Conservation (phyloP, 116 monocot species). For the Phalaenopsis hybrid region DNA sequence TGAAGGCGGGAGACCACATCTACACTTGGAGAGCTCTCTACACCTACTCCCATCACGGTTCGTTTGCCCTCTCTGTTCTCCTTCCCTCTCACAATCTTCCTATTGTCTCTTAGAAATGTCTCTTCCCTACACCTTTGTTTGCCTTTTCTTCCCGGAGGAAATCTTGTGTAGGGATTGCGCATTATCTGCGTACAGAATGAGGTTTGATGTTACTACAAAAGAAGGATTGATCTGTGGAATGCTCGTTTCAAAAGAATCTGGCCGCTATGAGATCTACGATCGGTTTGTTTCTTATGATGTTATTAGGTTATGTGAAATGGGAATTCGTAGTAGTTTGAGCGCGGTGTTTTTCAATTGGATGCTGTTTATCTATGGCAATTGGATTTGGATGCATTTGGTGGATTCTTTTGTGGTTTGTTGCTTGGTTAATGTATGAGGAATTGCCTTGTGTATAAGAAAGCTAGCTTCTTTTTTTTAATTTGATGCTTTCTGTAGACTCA, state of each 20-base stretch:
- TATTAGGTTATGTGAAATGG: neutral
- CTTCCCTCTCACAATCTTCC: neutral
- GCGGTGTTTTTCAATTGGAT: neutral
- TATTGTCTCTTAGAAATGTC: neutral
- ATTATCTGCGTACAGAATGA: neutral
- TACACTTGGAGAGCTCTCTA: slow-evolving; percentile 89
- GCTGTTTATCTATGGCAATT: neutral
- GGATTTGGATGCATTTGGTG: neutral
- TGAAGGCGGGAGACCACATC: slow-evolving; percentile 87
- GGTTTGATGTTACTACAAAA: neutral
- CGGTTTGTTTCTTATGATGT: neutral
- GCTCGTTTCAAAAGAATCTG: neutral
- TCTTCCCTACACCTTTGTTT: neutral
- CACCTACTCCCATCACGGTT: slow-evolving; percentile 95
- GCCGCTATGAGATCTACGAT: neutral
- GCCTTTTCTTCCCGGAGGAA: neutral
- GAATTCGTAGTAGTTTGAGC: neutral
- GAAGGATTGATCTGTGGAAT: neutral
- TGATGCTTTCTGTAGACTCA: neutral
- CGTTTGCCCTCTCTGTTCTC: neutral
- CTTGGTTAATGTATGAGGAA: neutral
- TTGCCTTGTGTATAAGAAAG: neutral
- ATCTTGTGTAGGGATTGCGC: neutral
- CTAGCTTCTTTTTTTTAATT: neutral
- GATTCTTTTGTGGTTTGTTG: neutral